Base-by-base conservation (phyloP, 1,284 basidiomycete genomes). In the Cryptococcus sp. region DNA sequence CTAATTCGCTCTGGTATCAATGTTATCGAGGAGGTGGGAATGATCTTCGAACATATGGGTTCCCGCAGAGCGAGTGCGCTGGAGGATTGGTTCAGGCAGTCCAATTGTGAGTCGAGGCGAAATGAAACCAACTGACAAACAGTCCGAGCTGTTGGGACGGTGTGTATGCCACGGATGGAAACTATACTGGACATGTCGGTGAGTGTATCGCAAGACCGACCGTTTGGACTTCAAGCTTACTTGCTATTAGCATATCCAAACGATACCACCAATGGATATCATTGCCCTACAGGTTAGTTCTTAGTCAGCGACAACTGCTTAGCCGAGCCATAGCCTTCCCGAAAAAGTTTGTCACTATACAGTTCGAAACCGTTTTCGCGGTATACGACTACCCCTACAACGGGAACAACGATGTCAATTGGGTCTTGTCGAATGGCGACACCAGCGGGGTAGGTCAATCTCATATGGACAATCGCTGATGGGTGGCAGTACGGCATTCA, bases 61-160 rank as follows among this genome's bases (percentile, higher is more conserved):
- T 67, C 49, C 65, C 65, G 19, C 50, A 57, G 20, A 62, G 56
- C 20, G 38, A 43, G 19, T 67, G 65, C 45, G 40, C 49, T 1
- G 61, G 55, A 7, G 60, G 60, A 15, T 43, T 67, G 10, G 60
- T 61, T 13, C 39, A 43, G 30, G 58, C 52, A 27, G 55, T 67
- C 15, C 53, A 58, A 49, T 64, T 67, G 63, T 64, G 35, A 58
- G 56, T 52, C 20, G 25, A 48, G 47, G 19, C 17, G 16, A n/a
- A 35, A 47, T 23, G 19, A 3, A 7, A 8, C 25, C 7, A 15
- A 27, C 52, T 47, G 27, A 56, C n/a, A 16, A 19, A 45, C 46
- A 64, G 63, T 40, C 65, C 65, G 39, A 63, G 63, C 48, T 67
- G 65, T 39, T 67, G 65, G 65, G 65, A 67, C 47, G 65, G 65